phyloP scores from a whole-genome alignment of 495 filamentous ascomycete genomes.

The Penicilliopsis zonata region DNA sequence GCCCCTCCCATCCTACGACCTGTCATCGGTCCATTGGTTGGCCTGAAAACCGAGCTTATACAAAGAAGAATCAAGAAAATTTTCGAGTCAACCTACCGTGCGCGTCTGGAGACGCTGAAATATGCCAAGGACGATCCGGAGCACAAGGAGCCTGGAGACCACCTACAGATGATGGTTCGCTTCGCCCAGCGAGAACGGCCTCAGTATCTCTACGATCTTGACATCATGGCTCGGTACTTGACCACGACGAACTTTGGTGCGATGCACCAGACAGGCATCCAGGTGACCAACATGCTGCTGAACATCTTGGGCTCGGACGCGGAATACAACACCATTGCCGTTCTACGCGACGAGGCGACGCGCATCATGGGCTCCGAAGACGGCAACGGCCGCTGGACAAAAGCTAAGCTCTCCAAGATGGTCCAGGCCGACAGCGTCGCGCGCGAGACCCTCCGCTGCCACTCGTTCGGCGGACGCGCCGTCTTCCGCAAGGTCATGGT shows the following conservation, averaged over 20 bases:
- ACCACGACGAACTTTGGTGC: constrained; percentile 34
- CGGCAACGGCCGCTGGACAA: constrained; percentile 17
- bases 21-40: constrained; percentile 12
- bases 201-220: constrained; percentile 14
- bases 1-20: constrained; percentile 15
- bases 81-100: constrained; percentile 9
- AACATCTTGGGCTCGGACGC: constrained; percentile 27
- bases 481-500: constrained; percentile 19
- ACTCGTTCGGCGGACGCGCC: constrained; percentile 18
- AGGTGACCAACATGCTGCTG: constrained; percentile 29
- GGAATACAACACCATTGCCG: constrained; percentile 21
- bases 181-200: constrained; percentile 18
- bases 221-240: constrained; percentile 20
- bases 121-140: constrained; percentile 7
- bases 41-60: constrained; percentile 2
- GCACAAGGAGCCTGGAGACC: constrained; percentile 14
- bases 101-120: constrained; percentile 10
- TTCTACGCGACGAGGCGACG: constrained; percentile 18
- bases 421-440: constrained; percentile 21
- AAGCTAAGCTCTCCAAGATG: constrained; percentile 18
- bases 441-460: constrained; percentile 26
- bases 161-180: constrained; percentile 24
- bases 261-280: constrained; percentile 38
- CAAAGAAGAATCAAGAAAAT: constrained; percentile 10
- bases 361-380: constrained; percentile 4